These are phyloP conservation scores for Sphagnum contortum DNA, from an alignment of 225 moss, liverwort and hornwort genomes.

Conservation along the genomic window DNA sequence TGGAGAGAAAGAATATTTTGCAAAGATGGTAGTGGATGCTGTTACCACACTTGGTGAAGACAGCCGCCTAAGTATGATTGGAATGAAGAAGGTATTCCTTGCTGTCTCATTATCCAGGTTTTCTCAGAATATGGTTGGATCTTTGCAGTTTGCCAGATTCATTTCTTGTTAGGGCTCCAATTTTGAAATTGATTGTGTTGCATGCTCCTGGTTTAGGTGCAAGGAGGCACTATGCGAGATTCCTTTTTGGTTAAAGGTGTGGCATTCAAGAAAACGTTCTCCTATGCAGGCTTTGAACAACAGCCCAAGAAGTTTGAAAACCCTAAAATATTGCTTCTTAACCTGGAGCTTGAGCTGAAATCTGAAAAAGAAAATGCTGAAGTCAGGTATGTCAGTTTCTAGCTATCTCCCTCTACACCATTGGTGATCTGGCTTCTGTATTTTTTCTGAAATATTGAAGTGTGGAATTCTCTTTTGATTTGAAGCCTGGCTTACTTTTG, in stretches of 20 bases:
- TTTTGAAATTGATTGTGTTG: too few species aligned
- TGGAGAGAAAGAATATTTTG: constrained; percentile 92
- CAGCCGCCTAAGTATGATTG: constrained; percentile 80
- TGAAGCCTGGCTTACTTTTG: too few species aligned
- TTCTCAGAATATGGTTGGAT: too few species aligned
- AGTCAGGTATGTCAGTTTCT: constrained; percentile 51
- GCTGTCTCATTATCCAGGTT: too few species aligned
- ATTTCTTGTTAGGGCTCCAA: too few species aligned
- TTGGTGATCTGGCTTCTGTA: background rate
- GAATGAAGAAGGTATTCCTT: constrained; percentile 76
- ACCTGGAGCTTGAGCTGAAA: constrained; percentile 90
- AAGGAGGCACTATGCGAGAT: constrained; percentile 98
- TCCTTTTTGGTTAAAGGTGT: constrained; percentile 94
- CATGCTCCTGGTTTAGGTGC: constrained; percentile 29
- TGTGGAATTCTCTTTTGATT: too few species aligned
- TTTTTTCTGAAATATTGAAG: too few species aligned
- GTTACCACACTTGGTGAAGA: constrained; percentile 78
- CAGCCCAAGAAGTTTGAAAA: constrained; percentile 76
- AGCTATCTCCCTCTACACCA: background rate
- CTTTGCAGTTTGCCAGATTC: too few species aligned
- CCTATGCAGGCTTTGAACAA: constrained; percentile 95
- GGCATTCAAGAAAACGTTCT: constrained; percentile 98
- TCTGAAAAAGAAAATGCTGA: constrained; percentile 98
- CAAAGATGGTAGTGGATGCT: constrained; percentile 98
- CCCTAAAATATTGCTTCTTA: constrained; percentile 75